Percentiles rank a stretch among this genome's conserved stretches.
These are phyloP conservation scores for Excoecaria agallocha DNA, from an alignment of 345 rosid species.

Conservation along the genomic window DNA sequence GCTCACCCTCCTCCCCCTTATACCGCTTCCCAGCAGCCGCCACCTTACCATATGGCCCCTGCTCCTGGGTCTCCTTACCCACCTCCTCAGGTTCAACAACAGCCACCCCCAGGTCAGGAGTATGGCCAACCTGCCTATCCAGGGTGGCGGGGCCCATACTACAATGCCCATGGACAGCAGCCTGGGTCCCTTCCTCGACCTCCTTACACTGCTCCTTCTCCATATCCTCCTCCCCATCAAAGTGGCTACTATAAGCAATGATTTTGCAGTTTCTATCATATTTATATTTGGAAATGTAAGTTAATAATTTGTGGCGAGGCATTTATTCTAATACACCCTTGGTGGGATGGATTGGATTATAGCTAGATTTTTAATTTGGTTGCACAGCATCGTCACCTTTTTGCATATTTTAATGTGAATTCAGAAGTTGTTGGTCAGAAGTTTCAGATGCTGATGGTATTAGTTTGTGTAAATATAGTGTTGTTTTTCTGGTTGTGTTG, in stretches of 20 bases:
- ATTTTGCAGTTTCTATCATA: constrained; percentile 14
- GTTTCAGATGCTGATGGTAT: neutral
- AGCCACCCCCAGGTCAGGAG: constrained; percentile 56
- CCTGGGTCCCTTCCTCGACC: too few species aligned
- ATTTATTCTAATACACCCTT: neutral
- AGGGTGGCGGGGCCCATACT: constrained; percentile 90
- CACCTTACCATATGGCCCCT: constrained; percentile 56
- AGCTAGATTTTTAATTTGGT: constrained; percentile 9
- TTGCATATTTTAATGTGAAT: constrained; percentile 1
- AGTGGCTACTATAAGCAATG: constrained; percentile 77
- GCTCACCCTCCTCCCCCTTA: constrained; percentile 52
- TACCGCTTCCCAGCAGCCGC: constrained; percentile 44
- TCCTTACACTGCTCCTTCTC: constrained; percentile 69
- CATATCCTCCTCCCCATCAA: constrained; percentile 73
- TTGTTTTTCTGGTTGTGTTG: neutral
- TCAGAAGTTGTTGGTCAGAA: neutral
- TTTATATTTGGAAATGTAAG: neutral
- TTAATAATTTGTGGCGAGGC: neutral
- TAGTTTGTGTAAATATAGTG: neutral
- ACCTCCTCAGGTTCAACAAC: constrained; percentile 57
- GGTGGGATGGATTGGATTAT: constrained; percentile 11
- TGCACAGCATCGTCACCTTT: neutral
- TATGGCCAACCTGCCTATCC: constrained; percentile 84
- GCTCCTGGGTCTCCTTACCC: constrained; percentile 50
- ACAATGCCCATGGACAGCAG: constrained; percentile 70